phyloP scores from a whole-genome alignment of 2,329 filamentous ascomycete genomes.

The Fusarium incarnatum region DNA sequence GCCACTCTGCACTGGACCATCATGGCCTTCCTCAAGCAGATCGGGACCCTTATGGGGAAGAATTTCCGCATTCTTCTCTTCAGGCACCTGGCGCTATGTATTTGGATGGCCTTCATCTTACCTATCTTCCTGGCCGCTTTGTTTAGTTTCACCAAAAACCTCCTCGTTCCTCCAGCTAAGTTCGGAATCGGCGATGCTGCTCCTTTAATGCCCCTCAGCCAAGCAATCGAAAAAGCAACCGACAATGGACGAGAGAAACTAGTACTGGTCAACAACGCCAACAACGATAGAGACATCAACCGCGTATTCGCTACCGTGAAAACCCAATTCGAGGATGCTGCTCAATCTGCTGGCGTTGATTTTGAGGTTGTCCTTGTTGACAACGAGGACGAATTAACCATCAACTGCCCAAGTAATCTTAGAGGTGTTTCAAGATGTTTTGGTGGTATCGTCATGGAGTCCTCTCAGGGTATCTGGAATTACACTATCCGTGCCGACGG shows the following conservation, averaged over 20 bases:
- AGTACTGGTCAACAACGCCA: conserved; percentile 82
- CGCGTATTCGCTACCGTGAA: conserved; percentile 74
- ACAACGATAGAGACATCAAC: conserved; percentile 76
- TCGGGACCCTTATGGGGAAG: conserved; percentile 70
- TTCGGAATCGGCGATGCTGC: conserved; percentile 76
- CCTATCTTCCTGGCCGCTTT: conserved; percentile 70
- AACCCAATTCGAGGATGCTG: conserved; percentile 64
- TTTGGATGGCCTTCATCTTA: conserved; percentile 68
- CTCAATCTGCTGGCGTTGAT: conserved; percentile 66
- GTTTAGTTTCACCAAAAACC: conserved; percentile 79
- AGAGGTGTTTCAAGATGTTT: conserved; percentile 78
- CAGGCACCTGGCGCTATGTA: conserved; percentile 64
- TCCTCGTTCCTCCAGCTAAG: conserved; percentile 81
- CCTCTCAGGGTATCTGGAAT: conserved; percentile 83
- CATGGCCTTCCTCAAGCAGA: conserved; percentile 68
- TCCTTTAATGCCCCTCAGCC: conserved; percentile 71
- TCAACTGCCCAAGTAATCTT: conserved; percentile 71
- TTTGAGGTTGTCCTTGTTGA: conserved; percentile 66
- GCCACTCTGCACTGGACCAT: conserved; percentile 21
- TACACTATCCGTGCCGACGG: conserved; percentile 86
- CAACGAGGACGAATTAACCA: conserved; percentile 67
- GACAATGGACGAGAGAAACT: conserved; percentile 73
- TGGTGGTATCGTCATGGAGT: conserved; percentile 78
- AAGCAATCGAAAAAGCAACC: conserved; percentile 70
- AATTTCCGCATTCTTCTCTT: conserved; percentile 69